Evolutionary conservation across 257 asterid genomes (phyloP).

Genomic region (Paraleonurus japonicus): DNA sequence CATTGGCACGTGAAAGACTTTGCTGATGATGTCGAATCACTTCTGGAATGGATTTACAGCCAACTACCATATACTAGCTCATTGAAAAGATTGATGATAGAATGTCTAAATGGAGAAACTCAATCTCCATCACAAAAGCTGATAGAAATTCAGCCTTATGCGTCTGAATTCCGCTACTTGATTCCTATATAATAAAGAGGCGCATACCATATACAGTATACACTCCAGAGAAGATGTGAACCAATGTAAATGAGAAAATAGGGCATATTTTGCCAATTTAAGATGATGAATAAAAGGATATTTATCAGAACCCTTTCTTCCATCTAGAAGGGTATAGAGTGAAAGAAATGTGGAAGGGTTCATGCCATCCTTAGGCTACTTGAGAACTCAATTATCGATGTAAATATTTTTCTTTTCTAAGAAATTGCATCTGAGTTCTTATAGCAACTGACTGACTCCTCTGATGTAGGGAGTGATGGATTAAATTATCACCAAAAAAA

Average conservation of each 20-base stretch:
- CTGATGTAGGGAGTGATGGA: conserved; percentile 2
- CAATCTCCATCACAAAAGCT: conserved; percentile 51
- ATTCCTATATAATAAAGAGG: conserved; percentile 40
- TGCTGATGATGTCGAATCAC: conserved; percentile 85
- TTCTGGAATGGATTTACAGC: conserved; percentile 93
- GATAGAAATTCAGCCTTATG: conserved; percentile 69
- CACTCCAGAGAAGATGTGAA: conserved; percentile 17
- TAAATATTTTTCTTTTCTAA: neutral
- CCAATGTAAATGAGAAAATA: conserved; percentile 17
- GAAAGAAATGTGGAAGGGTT: neutral
- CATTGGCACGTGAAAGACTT: conserved; percentile 86
- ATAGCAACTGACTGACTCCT: neutral
- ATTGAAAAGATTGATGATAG: conserved; percentile 72
- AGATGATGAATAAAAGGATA: conserved; percentile 5
- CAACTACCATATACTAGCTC: conserved; percentile 67
- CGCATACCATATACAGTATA: conserved; percentile 20
- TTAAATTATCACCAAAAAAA: neutral
- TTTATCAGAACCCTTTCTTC: neutral
- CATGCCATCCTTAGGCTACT: neutral
- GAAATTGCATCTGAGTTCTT: neutral
- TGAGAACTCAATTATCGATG: neutral
- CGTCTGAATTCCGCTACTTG: conserved; percentile 76
- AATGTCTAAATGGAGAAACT: conserved; percentile 61
- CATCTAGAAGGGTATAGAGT: neutral
- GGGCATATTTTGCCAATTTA: neutral